Base-by-base conservation (phyloP, 1,139 yeast genomes). In the Ashbya aceris region DNA sequence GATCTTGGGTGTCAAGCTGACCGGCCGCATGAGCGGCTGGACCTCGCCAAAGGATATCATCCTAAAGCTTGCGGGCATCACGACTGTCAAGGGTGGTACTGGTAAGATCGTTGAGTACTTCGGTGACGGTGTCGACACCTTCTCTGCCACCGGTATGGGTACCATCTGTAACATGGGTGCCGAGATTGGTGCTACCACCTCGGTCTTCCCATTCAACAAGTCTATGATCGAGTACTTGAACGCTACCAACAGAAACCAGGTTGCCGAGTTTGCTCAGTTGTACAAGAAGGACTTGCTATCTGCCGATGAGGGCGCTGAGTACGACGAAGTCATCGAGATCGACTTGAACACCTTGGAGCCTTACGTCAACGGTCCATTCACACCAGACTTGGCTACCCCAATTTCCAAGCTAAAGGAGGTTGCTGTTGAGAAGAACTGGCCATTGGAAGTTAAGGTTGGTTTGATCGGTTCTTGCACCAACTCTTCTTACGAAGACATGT, bases 111-210 rank as follows among this genome's bases (percentile, higher is more conserved):
- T 91, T 40, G 98, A 91, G 67, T 91, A 91, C 68, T 86, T 85
- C 56, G 98, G 98, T 49, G 87, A 81, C 46, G 98, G 98, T 65
- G 96, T 89, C 14, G 67, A 77, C 50, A 67, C 80, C 30, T 73
- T 91, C 49, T 82, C 94, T 28, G 86, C 96, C 68, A 91, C 98
- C 13, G 98, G 98, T 69, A 91, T 91, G 98, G 98, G 95, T 41
- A 91, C 98, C 45, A 89, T 91, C 58, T 89, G 97, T 74, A 91
- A 91, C 67, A 91, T 91, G 98, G 98, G 98, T 60, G 98, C 98
- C 43, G 98, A 91, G 68, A 85, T 91, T 48, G 98, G 98, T 62
- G 97, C 97, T 30, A 91, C 98, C 29, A 91, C 98, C 33, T 87
- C 96, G 8, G 76, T 89, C 42, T 91, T 91, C 85, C 98, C 98